Percentiles rank a stretch among this genome's conserved stretches.
phyloP scores from a whole-genome alignment of 495 filamentous ascomycete species.

The Tuber borchii region DNA sequence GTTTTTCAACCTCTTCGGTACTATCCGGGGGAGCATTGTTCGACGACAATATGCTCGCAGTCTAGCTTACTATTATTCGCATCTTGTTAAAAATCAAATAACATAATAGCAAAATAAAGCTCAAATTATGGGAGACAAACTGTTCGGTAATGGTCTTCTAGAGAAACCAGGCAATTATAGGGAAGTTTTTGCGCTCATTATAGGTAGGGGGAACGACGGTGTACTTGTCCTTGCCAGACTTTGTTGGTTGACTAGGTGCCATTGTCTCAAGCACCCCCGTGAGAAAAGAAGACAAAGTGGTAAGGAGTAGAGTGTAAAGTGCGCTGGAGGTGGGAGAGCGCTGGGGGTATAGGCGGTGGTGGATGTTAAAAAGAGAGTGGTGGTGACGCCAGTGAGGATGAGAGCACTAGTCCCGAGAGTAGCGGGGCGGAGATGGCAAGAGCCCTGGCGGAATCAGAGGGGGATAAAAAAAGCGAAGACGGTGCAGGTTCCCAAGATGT shows the following conservation, averaged over 20 bases:
- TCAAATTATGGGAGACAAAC: slow-evolving; percentile 45
- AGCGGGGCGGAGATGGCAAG: too few species aligned
- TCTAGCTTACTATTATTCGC: slow-evolving; percentile 64
- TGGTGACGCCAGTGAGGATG: too few species aligned
- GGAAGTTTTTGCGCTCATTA: slow-evolving; percentile 95
- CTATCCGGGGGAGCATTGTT: slow-evolving; percentile 96
- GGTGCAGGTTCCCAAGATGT: too few species aligned
- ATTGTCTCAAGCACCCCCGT: slow-evolving; percentile 34
- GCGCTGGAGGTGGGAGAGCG: too few species aligned
- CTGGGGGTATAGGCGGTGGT: too few species aligned
- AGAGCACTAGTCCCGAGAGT: too few species aligned
- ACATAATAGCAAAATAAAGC: background rate
- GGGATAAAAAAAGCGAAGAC: too few species aligned
- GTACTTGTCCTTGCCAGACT: slow-evolving; percentile 61
- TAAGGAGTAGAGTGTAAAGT: too few species aligned
- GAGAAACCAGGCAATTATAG: slow-evolving; percentile 89
- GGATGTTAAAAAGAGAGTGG: too few species aligned
- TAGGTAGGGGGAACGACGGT: slow-evolving; percentile 95
- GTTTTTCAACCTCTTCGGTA: slow-evolving; percentile 79
- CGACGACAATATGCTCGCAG: slow-evolving; percentile 91
- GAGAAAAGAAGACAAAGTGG: background rate
- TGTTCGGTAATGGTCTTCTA: slow-evolving; percentile 82
- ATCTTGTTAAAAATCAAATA: background rate
- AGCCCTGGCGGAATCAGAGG: too few species aligned
- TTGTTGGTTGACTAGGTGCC: slow-evolving; percentile 44